Evolutionary conservation across 169 alveolate genomes (phyloP).

Genomic region (Eimeria maxima): DNA sequence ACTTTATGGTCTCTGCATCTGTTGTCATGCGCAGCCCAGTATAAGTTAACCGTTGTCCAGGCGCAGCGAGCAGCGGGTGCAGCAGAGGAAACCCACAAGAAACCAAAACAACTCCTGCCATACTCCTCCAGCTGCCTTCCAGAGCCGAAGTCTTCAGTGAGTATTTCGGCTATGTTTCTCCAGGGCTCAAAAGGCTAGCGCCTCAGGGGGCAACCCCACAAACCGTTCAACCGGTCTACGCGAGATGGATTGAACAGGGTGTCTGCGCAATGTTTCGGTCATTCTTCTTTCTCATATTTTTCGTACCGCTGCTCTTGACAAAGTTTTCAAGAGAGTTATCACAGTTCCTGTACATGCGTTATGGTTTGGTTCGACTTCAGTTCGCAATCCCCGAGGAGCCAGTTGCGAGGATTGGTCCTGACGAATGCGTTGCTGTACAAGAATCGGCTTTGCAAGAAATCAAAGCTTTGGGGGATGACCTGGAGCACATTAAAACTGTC

Average conservation of each 20-base stretch:
- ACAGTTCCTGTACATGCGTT: background rate
- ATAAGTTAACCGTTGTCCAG: slow-evolving; percentile 80
- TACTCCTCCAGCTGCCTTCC: slow-evolving; percentile 83
- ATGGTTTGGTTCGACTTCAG: slow-evolving; percentile 11
- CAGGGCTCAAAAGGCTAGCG: background rate
- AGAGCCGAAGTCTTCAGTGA: slow-evolving; percentile 81
- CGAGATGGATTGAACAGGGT: background rate
- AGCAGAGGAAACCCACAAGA: slow-evolving; percentile 62
- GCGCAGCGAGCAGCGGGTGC: slow-evolving; percentile 79
- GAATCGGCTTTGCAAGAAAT: slow-evolving; percentile 70
- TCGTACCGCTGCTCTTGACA: background rate
- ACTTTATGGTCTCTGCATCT: background rate
- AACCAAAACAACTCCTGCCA: slow-evolving; percentile 81
- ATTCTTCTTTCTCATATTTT: background rate
- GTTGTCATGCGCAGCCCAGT: slow-evolving; percentile 72
- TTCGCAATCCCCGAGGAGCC: slow-evolving; percentile 83
- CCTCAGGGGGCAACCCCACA: background rate
- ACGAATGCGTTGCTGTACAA: slow-evolving; percentile 77
- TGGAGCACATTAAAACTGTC: slow-evolving; percentile 69
- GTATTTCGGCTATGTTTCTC: background rate
- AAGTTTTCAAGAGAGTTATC: background rate
- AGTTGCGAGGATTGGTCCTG: slow-evolving; percentile 78
- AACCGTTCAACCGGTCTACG: background rate
- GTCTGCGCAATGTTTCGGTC: background rate
- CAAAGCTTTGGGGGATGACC: slow-evolving; percentile 58